A percentile compares a stretch with the other conserved stretches of the same genome.
These are phyloP conservation scores for Cyberlindnera samutprakarnensis DNA, from an alignment of 805 yeast species.

Conservation along the genomic window DNA sequence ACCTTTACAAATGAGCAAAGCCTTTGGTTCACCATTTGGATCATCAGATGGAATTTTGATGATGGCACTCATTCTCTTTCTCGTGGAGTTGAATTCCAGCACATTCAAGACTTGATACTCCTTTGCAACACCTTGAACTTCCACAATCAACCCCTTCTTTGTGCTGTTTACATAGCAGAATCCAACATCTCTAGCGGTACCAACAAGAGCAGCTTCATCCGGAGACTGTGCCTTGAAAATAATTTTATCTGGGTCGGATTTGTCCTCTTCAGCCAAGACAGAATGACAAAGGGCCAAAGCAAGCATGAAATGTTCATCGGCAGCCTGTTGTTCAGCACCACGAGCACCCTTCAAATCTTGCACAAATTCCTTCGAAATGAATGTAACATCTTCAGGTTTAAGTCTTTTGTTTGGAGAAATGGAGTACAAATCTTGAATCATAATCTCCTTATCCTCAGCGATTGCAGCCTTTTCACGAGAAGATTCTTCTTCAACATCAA, in stretches of 20 bases:
- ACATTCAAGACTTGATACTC: slow-evolving; percentile 68
- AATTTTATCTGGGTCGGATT: slow-evolving; percentile 46
- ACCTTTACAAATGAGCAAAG: slow-evolving; percentile 71
- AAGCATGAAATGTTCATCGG: slow-evolving; percentile 69
- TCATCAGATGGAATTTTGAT: slow-evolving; percentile 51
- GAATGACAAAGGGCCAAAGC: slow-evolving; percentile 75
- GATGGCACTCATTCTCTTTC: slow-evolving; percentile 84
- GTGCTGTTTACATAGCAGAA: slow-evolving; percentile 60
- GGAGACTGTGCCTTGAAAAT: slow-evolving; percentile 75
- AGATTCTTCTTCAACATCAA: slow-evolving; percentile 61
- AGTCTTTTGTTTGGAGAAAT: slow-evolving; percentile 32
- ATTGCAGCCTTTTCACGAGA: slow-evolving; percentile 45
- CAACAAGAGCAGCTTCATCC: slow-evolving; percentile 81
- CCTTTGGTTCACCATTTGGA: slow-evolving; percentile 35
- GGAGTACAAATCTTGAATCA: slow-evolving; percentile 41
- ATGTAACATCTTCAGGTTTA: slow-evolving; percentile 57
- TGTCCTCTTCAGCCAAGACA: slow-evolving; percentile 62
- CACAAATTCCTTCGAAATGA: slow-evolving; percentile 59
- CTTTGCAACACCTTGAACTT: slow-evolving; percentile 61
- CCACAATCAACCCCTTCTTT: slow-evolving; percentile 57
- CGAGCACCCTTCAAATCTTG: slow-evolving; percentile 48
- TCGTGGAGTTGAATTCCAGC: slow-evolving; percentile 73
- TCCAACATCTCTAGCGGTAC: slow-evolving; percentile 74
- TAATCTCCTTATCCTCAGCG: slow-evolving; percentile 46
- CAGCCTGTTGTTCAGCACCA: slow-evolving; percentile 45